phyloP scores from a whole-genome alignment of 2,329 filamentous ascomycete genomes.

The Annulohypoxylon truncatum region DNA sequence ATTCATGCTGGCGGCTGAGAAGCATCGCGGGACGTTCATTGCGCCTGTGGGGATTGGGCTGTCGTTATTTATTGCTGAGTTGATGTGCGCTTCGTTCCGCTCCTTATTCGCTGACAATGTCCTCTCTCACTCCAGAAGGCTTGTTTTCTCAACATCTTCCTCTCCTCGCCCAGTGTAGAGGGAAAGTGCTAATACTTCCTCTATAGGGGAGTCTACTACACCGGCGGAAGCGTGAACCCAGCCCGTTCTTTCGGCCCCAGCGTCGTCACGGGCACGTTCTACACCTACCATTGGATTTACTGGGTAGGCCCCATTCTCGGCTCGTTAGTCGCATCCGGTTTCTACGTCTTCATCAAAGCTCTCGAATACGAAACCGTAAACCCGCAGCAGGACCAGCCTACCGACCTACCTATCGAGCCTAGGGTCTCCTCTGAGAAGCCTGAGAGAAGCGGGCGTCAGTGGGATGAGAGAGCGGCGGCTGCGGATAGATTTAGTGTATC shows the following conservation, averaged over 20 bases:
- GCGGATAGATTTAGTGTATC: constrained; percentile 12
- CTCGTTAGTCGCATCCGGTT: constrained; percentile 51
- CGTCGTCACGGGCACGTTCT: constrained; percentile 45
- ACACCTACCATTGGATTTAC: constrained; percentile 52
- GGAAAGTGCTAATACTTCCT: background rate
- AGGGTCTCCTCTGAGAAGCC: background rate
- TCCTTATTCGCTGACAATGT: background rate
- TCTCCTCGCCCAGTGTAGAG: background rate
- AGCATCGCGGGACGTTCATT: constrained; percentile 73
- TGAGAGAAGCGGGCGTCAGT: background rate
- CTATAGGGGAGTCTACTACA: constrained; percentile 49
- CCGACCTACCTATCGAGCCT: background rate
- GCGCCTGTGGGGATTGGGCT: constrained; percentile 76
- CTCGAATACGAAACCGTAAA: constrained; percentile 46
- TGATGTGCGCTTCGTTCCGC: background rate
- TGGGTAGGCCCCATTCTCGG: constrained; percentile 55
- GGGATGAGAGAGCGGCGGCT: background rate
- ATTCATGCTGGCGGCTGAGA: constrained; percentile 74
- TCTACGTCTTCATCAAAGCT: constrained; percentile 43
- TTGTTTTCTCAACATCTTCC: background rate
- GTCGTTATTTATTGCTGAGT: constrained; percentile 66
- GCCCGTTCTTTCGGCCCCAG: constrained; percentile 51
- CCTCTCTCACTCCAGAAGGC: too few species aligned
- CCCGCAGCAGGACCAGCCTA: constrained; percentile 12
- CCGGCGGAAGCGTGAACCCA: constrained; percentile 51